These are phyloP conservation scores for Gossypioides kirkii DNA, from an alignment of 345 rosid genomes.

Conservation along the genomic window DNA sequence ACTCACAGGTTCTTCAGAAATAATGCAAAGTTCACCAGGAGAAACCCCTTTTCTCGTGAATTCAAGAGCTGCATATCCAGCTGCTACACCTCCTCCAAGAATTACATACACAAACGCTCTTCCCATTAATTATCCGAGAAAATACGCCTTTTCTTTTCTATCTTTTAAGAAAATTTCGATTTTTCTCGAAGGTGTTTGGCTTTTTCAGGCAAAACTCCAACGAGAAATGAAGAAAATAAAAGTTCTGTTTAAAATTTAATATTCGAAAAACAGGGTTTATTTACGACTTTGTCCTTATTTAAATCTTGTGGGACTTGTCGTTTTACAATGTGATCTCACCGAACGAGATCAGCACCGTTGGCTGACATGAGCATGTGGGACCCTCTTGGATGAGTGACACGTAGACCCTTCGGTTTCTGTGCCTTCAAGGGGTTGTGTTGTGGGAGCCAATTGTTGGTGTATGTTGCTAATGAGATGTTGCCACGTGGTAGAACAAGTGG, in stretches of 20 bases:
- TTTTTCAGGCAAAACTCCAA: neutral
- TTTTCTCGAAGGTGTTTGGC: neutral
- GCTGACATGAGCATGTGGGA: neutral
- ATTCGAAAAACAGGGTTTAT: neutral
- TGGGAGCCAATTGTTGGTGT: neutral
- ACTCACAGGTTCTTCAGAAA: constrained; percentile 89
- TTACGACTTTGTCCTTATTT: neutral
- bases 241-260: neutral
- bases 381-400: neutral
- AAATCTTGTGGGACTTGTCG: neutral
- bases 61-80: constrained; percentile 97
- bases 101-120: constrained; percentile 97
- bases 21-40: constrained; percentile 88
- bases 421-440: neutral
- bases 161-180: neutral
- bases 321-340: neutral
- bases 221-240: neutral
- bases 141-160: neutral
- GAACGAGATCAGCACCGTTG: neutral
- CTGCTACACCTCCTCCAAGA: constrained; percentile 94
- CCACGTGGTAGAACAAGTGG: neutral
- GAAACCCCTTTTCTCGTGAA: constrained; percentile 69
- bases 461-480: neutral
- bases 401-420: neutral
- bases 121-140: constrained; percentile 45